phyloP scores from a whole-genome alignment of 495 filamentous ascomycete species.

The Hypoxylon cercidicola region DNA sequence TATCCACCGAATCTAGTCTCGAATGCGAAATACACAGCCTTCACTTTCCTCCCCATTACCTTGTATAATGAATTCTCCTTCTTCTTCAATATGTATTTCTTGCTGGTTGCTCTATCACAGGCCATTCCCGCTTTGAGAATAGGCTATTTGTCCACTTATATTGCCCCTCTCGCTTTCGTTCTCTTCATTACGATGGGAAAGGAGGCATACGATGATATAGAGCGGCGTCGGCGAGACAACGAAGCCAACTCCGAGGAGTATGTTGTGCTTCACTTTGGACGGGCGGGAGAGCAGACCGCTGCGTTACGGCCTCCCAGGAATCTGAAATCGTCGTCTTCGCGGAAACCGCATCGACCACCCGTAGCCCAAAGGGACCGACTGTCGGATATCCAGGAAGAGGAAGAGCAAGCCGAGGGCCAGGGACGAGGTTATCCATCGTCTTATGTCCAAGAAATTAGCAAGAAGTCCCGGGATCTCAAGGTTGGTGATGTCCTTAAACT shows the following conservation, averaged over 20 bases:
- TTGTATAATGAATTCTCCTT: slow-evolving; percentile 99
- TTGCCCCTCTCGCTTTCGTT: slow-evolving; percentile 92
- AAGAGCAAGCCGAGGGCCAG: slow-evolving; percentile 60
- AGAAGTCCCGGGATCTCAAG: slow-evolving; percentile 87
- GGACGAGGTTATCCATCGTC: slow-evolving; percentile 54
- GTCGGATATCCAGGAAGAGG: slow-evolving; percentile 64
- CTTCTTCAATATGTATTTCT: slow-evolving; percentile 99
- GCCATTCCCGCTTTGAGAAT: slow-evolving; percentile 88
- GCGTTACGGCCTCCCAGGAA: slow-evolving; percentile 46
- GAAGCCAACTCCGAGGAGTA: slow-evolving; percentile 96
- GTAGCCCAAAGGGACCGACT: slow-evolving; percentile 51
- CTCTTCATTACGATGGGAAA: slow-evolving; percentile 92
- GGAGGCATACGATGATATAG: slow-evolving; percentile 95
- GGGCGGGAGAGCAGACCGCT: slow-evolving; percentile 47
- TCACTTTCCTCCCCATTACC: slow-evolving; percentile 92
- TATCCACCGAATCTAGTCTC: slow-evolving; percentile 90
- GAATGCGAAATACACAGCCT: slow-evolving; percentile 97
- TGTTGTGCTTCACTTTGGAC: slow-evolving; percentile 76
- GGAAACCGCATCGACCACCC: slow-evolving; percentile 47
- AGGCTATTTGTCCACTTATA: slow-evolving; percentile 93
- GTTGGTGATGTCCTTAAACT: slow-evolving; percentile 96
- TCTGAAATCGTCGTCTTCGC: slow-evolving; percentile 49
- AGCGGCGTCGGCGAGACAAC: slow-evolving; percentile 81
- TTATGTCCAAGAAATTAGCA: slow-evolving; percentile 69
- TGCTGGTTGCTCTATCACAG: slow-evolving; percentile 94